A percentile compares a stretch with the other conserved stretches of the same genome.
These are phyloP conservation scores for Fraxinus velutina DNA, from an alignment of 305 asterid genomes.

Conservation along the genomic window DNA sequence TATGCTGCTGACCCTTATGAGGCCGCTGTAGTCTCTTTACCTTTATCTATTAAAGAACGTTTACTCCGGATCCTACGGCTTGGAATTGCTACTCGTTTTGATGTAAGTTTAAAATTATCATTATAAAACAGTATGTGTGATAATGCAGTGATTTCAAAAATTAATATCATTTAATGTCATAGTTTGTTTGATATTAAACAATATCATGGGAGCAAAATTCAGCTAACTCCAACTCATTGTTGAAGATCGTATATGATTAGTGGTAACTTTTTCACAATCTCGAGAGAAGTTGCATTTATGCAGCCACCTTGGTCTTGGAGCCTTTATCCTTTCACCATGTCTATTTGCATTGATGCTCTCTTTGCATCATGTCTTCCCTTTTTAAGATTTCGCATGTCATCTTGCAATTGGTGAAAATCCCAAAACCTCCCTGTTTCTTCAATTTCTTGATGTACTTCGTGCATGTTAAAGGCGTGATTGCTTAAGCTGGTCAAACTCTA, in stretches of 20 bases:
- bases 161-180: neutral
- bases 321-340: constrained; percentile 3
- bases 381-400: neutral
- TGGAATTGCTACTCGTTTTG: constrained; percentile 81
- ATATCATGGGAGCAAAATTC: neutral
- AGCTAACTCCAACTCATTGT: neutral
- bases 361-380: neutral
- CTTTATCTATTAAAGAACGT: constrained; percentile 75
- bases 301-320: neutral
- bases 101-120: constrained; percentile 50
- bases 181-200: neutral
- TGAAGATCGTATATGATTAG: neutral
- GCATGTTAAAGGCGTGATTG: neutral
- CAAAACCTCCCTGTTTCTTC: neutral
- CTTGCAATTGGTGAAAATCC: neutral
- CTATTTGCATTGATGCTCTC: neutral
- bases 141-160: constrained; percentile 19
- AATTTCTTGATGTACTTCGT: neutral
- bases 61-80: constrained; percentile 77
- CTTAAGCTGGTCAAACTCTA: neutral
- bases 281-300: neutral
- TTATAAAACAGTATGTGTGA: constrained; percentile 11
- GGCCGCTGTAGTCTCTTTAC: constrained; percentile 73
- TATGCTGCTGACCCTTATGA: constrained; percentile 68
- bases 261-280: neutral